Conservation (phyloP, 768 basidiomycete species). For the Termitomyces sp. region DNA sequence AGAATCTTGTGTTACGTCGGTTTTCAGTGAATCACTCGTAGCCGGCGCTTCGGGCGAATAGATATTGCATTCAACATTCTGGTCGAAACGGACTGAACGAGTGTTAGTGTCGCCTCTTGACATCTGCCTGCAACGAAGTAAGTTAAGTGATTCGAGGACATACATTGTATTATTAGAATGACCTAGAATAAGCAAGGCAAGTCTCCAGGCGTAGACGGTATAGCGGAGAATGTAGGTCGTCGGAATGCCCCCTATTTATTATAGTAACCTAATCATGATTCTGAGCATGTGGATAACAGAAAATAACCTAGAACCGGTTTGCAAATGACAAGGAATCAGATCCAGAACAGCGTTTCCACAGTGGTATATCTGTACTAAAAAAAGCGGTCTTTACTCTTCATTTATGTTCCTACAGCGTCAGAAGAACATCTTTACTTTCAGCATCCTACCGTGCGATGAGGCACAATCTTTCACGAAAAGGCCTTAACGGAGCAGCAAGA, state of each 20-base stretch:
- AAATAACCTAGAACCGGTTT: not conserved
- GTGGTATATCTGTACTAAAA: not conserved
- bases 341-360: not conserved
- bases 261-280: not conserved
- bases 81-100: not conserved
- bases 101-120: no score
- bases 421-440: not conserved
- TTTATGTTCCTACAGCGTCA: not conserved
- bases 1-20: no score
- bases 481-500: not conserved
- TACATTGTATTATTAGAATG: no score
- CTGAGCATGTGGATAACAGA: not conserved
- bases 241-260: not conserved
- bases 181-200: not conserved
- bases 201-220: no score
- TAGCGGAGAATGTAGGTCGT: no score
- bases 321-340: not conserved
- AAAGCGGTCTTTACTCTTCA: not conserved
- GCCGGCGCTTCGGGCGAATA: not conserved
- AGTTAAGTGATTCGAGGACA: no score
- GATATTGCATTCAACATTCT: not conserved
- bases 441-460: not conserved
- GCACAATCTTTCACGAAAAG: no score
- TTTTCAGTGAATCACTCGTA: no score
- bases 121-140: not conserved